Evolutionary conservation across 225 moss, liverwort and hornwort genomes (phyloP).

Genomic region (Physcomitrium patens): DNA sequence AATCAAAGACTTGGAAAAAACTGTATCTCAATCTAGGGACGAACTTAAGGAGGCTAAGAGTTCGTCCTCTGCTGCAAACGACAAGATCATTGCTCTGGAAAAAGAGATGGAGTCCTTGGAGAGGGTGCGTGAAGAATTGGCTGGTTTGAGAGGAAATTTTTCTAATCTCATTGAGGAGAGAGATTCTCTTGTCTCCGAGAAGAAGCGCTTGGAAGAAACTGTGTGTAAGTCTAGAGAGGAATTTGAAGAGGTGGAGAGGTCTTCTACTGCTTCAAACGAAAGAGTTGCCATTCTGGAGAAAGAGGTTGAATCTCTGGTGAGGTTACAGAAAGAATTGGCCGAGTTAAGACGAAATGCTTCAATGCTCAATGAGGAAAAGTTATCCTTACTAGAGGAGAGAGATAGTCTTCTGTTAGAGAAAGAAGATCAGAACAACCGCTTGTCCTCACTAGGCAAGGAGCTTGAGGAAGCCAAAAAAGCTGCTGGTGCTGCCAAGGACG

Average conservation of each 20-base stretch:
- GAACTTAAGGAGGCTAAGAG: conserved; percentile 48
- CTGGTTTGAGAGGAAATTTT: neutral
- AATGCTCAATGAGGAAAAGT: conserved; percentile 41
- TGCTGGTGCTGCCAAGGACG: conserved; percentile 36
- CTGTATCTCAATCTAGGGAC: conserved; percentile 33
- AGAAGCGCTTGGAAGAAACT: conserved; percentile 31
- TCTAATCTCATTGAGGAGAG: too few species aligned
- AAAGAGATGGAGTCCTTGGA: conserved; percentile 33
- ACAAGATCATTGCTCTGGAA: conserved; percentile 37
- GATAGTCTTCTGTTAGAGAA: conserved; percentile 31
- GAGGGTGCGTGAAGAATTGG: conserved; percentile 34
- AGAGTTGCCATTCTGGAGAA: conserved; percentile 38
- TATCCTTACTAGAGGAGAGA: conserved; percentile 40
- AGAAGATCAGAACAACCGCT: conserved; percentile 24
- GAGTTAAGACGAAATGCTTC: conserved; percentile 4
- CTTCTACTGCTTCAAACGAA: conserved; percentile 30
- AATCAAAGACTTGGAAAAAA: conserved; percentile 32
- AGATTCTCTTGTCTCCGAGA: conserved; percentile 27
- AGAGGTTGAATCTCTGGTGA: conserved; percentile 32
- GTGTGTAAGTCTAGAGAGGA: conserved; percentile 36
- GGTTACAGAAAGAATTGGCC: conserved; percentile 33
- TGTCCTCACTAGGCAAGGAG: conserved; percentile 30
- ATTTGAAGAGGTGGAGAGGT: conserved; percentile 44
- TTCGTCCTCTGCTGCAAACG: conserved; percentile 29
- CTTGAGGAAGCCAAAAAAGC: conserved; percentile 32